phyloP scores from a whole-genome alignment of 768 basidiomycete species.

The Leccinellum rugosiceps region DNA sequence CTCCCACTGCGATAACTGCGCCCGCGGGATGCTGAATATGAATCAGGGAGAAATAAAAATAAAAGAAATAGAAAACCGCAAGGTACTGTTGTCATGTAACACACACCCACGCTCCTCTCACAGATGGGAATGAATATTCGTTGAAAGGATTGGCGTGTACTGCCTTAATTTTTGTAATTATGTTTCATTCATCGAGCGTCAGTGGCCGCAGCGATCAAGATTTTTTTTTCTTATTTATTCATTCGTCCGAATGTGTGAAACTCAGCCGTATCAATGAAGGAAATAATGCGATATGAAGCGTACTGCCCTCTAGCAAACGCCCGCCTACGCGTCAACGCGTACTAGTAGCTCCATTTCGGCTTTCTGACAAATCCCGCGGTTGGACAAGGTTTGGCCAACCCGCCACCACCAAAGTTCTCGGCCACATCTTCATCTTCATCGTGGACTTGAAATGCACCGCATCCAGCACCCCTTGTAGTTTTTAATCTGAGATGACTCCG shows the following conservation, averaged over 20 bases:
- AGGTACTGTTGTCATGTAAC: conserved; percentile 16
- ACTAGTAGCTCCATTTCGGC: conserved; percentile 5
- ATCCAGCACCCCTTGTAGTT: not conserved
- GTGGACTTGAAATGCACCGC: not conserved
- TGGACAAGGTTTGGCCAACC: conserved; percentile 9
- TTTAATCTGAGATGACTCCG: not conserved
- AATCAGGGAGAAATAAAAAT: not conserved
- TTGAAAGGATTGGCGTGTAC: not conserved
- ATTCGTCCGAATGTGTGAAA: not conserved
- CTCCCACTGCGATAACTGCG: not conserved
- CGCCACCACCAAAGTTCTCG: not conserved
- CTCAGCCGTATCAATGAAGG: not conserved
- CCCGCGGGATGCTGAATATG: conserved; percentile 5
- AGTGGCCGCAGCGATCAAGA: not conserved
- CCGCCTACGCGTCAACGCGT: not conserved
- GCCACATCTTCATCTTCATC: not conserved
- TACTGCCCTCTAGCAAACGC: not conserved
- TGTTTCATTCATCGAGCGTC: not conserved
- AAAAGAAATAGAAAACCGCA: not conserved
- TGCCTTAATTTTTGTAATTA: not conserved
- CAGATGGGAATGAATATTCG: conserved; percentile 8
- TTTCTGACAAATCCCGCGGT: not conserved
- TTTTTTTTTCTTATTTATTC: not conserved
- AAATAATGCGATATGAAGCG: not conserved
- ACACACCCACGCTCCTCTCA: not conserved